Conservation (phyloP, 2,329 filamentous ascomycete genomes). For the Cryphonectria naterciae region DNA sequence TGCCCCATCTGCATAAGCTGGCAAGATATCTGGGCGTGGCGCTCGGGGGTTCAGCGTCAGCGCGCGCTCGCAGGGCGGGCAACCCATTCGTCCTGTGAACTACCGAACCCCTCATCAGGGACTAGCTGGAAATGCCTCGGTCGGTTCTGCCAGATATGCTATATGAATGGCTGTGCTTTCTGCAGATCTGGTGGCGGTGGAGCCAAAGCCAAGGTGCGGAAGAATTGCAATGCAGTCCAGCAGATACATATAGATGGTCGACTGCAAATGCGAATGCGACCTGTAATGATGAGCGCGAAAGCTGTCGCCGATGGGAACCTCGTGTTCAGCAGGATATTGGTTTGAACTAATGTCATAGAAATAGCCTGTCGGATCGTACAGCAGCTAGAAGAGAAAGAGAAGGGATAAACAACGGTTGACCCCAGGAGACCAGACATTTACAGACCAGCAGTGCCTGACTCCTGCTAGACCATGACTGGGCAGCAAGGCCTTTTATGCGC, state of each 20-base stretch:
- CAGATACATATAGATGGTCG: too few relatives aligned
- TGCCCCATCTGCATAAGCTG: background rate
- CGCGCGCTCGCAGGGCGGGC: background rate
- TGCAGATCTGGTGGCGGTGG: background rate
- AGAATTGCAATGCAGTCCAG: background rate
- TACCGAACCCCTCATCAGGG: background rate
- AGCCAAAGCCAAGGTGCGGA: background rate
- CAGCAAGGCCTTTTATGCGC: background rate
- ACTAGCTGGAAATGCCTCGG: background rate
- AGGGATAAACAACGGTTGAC: too few relatives aligned
- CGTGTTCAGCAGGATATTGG: too few relatives aligned
- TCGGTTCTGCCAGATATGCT: background rate
- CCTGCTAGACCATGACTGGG: background rate
- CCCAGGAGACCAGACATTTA: too few relatives aligned
- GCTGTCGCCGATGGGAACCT: too few relatives aligned
- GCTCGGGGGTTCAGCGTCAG: background rate
- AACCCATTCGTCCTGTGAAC: slow-evolving; percentile 1
- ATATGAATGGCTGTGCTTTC: background rate
- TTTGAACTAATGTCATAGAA: too few relatives aligned
- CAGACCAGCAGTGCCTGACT: background rate
- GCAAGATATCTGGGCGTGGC: background rate
- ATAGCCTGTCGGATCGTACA: too few relatives aligned
- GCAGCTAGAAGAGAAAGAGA: too few relatives aligned
- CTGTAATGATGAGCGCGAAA: too few relatives aligned
- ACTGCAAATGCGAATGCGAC: too few relatives aligned